Base-by-base conservation (phyloP, 2,329 filamentous ascomycete species). In the Lanzia echinophila region DNA sequence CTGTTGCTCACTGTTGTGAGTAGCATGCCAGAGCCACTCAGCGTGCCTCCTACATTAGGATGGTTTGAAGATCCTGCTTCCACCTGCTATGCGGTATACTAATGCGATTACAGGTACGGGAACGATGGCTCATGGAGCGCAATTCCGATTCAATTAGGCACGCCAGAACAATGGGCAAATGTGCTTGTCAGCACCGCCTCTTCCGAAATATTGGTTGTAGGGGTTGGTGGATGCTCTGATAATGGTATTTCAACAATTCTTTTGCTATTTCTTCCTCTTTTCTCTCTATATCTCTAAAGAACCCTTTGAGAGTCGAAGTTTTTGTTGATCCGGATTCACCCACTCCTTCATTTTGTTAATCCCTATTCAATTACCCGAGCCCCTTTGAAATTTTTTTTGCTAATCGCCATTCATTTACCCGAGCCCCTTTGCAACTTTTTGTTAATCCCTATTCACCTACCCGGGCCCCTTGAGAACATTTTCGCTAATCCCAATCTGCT, bases 91-190 rank as follows among this genome's bases (percentile, higher is more conserved):
- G 22, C 10, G n/a, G 2, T n/a, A 31, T 49, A 24, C 45, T 53
- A 22, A 53, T 34, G 22, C 2, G 15, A 15, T 19, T 2, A 39
- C 52, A 83, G 80, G 81, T 76, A 79, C 57, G 83, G 83, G 46
- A 75, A 79, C 59, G 85, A 88, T 65, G 86, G 86, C 10, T 77
- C 77, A 58, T 91, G 87, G 87, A 89, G 86, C 15, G 81, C 84
- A 6, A 81, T 88, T 59, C 75, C 73, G 12, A 73, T 90, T 56
- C 78, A 72, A 62, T 74, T 79, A 19, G 83, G 82, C 48, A 72
- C 70, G 7, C 78, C 80, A 13, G 66, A 69, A 22, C 77, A 81
- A 63, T 69, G 71, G 53, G 71, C 82, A 33, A 77, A 79, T 59
- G 75, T 83, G 48, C 72, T 80, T 12, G 75, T 84, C 49, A 88